Evolutionary conservation across 2,329 filamentous ascomycete species (phyloP), one percentile per base, ranked within the genome.

Genomic region (Onygena corvina): DNA sequence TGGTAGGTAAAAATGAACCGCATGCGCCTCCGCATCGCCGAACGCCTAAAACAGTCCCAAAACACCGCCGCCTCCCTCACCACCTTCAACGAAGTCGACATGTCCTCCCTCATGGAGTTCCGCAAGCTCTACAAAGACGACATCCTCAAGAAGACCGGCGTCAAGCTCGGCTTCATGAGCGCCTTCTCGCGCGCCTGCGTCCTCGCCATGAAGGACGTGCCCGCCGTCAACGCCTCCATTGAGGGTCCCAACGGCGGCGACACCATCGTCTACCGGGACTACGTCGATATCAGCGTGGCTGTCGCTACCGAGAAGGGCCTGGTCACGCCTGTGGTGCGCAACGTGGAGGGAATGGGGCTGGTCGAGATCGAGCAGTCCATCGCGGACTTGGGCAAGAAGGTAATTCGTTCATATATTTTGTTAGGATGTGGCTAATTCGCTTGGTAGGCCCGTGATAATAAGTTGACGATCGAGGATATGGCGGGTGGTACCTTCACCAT

Each of bases 101-200:
- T 98, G 92, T 94, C 90, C 27, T 86, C 84, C 18, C 75, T 98
- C 46, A 94, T 96, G 84, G 87, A 95, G 55, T 90, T 98, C 74
- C 84, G 92, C 59, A 95, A 94, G 69, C 75, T 88, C 42, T 96
- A 96, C 78, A 96, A 96, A 75, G 90, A 96, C 52, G 89, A 94
- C 52, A 74, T 95, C 18, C 74, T 96, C 51, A 94, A 96, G 77
- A 94, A 90, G 75, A 92, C 86, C 7, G 90, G 89, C 38, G 84
- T 96, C 51, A 98, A 96, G 75, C 83, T 98, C 48, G 92, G 92
- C n/a, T 98, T 96, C 75, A 96, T 98, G 90, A 92, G 88, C 66
- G 90, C 90, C 50, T 98, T 98, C 71, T 86, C 90, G 3, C 85
- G 84, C 56, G 92, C 92, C 44, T 86, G 80, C 59, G 81, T 94